phyloP scores from a whole-genome alignment of 2,329 filamentous ascomycete species.

The Paradendryphiella salina region DNA sequence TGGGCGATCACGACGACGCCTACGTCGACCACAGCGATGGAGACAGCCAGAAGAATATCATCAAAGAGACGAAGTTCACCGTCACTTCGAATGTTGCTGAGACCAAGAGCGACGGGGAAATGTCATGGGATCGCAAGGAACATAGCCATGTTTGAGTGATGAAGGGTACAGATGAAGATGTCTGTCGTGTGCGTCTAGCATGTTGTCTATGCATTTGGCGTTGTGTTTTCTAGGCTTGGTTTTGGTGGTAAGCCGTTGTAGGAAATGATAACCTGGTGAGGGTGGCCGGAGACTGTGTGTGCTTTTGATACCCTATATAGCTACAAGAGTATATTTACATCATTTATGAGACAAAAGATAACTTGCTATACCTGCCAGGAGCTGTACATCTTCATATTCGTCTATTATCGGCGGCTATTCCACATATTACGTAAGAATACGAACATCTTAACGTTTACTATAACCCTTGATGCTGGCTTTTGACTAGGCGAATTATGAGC shows the following conservation, averaged over 20 bases:
- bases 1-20: slow-evolving; percentile 16
- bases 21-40: slow-evolving; percentile 22
- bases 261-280: background rate
- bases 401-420: background rate
- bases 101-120: background rate
- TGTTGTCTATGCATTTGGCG: background rate
- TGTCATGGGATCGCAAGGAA: slow-evolving; percentile 1
- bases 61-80: slow-evolving; percentile 43
- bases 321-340: background rate
- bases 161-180: background rate
- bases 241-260: background rate
- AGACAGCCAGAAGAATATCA: slow-evolving; percentile 47
- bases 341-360: background rate
- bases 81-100: slow-evolving; percentile 12
- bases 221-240: background rate
- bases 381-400: background rate
- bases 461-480: background rate
- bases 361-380: background rate
- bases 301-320: background rate
- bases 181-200: background rate
- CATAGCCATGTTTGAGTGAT: slow-evolving; percentile 19
- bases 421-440: background rate
- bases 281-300: background rate
- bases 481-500: background rate
- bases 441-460: background rate